These are phyloP conservation scores for Salix dunnii DNA, from an alignment of 345 rosid species.

Conservation along the genomic window DNA sequence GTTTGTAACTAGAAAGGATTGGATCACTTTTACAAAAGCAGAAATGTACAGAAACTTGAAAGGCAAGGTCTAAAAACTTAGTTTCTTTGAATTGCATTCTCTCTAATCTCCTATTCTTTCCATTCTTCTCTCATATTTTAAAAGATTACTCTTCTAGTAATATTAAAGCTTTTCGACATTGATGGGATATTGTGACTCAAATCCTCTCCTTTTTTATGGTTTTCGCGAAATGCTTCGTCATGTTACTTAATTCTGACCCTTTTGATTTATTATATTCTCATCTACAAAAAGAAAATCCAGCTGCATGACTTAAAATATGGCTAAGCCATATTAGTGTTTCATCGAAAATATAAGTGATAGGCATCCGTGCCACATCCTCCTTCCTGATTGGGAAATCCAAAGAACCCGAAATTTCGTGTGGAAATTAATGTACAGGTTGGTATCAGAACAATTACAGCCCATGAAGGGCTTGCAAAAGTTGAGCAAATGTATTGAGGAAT, in stretches of 20 bases:
- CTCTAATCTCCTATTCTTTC: background rate
- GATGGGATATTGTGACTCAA: constrained; percentile 90
- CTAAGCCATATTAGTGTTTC: constrained; percentile 41
- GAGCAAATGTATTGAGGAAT: constrained; percentile 79
- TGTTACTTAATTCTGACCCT: constrained; percentile 25
- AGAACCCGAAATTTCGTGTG: constrained; percentile 48
- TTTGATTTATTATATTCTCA: background rate
- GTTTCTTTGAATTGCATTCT: background rate
- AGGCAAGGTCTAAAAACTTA: too few species aligned
- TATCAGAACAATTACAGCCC: constrained; percentile 52
- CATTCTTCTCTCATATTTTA: background rate
- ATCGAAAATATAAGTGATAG: constrained; percentile 61
- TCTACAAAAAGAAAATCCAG: background rate
- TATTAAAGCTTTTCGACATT: constrained; percentile 52
- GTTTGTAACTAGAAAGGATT: background rate
- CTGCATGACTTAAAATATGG: too few species aligned
- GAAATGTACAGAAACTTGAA: background rate
- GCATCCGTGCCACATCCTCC: constrained; percentile 58
- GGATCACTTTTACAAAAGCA: background rate
- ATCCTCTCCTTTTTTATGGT: constrained; percentile 68
- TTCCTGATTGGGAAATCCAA: constrained; percentile 58
- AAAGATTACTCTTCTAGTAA: background rate
- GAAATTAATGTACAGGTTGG: constrained; percentile 46
- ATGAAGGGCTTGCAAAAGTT: constrained; percentile 61
- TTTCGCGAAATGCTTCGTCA: constrained; percentile 65